Evolutionary conservation across 2,329 filamentous ascomycete genomes (phyloP).

Genomic region (Pseudovirgaria hyperparasitica): DNA sequence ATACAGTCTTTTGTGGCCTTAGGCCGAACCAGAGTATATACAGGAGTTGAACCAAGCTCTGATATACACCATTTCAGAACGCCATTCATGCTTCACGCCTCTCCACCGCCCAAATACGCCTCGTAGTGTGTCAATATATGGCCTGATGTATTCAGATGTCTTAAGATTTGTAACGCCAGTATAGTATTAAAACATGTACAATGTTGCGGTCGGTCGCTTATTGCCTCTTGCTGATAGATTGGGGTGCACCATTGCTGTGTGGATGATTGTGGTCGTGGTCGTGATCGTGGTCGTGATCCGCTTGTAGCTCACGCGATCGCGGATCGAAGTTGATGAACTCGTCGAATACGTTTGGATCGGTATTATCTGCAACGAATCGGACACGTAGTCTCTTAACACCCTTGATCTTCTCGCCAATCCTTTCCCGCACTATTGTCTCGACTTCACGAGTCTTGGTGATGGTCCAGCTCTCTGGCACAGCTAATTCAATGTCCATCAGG

Average conservation of each 20-base stretch:
- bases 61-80: too few relatives aligned
- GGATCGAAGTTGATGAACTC: conserved; percentile 40
- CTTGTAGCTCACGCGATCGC: conserved; percentile 17
- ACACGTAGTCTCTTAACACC: conserved; percentile 76
- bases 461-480: conserved; percentile 64
- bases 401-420: conserved; percentile 63
- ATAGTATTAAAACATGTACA: too few relatives aligned
- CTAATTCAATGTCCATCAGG: conserved; percentile 78
- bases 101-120: too few relatives aligned
- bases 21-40: too few relatives aligned
- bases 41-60: too few relatives aligned
- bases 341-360: conserved; percentile 50
- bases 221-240: conserved; percentile 4
- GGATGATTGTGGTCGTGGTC: conserved; percentile 10
- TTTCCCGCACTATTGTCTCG: conserved; percentile 60
- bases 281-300: conserved; percentile 17
- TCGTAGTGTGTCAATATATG: too few relatives aligned
- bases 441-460: conserved; percentile 56
- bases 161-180: too few relatives aligned
- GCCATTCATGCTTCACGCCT: too few relatives aligned
- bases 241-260: conserved; percentile 9
- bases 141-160: too few relatives aligned
- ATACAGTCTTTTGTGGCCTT: too few relatives aligned
- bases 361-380: conserved; percentile 64
- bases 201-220: conserved; percentile 2